Base-by-base conservation (phyloP, 2,329 filamentous ascomycete genomes). In the Stylonectria norvegica region DNA sequence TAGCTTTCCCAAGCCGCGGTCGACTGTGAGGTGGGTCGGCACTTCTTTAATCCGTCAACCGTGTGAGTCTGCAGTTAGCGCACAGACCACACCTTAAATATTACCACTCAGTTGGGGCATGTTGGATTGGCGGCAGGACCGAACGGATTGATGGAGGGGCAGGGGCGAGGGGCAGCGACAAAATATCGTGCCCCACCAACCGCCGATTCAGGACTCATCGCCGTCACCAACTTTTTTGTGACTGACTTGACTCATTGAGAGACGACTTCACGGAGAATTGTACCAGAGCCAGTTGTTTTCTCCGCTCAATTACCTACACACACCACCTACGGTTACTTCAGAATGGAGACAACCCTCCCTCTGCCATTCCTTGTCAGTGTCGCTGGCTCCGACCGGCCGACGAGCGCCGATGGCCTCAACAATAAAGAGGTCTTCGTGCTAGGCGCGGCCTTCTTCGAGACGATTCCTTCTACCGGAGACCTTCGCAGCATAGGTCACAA, bases 331-430 rank as follows among this genome's bases (percentile, higher is more conserved):
- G 15, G 15, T 32, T 32, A 28, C 17, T 15, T 44, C 59, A 59
- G 45, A 47, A 84, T 84, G 80, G 81, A 84, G 63, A 79, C 79
- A 20, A 80, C 75, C 44, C 69, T 83, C 16, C 78, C 80, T 8
- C 66, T 84, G 37, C 81, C 80, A 17, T 83, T 84, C 57, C 67
- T 84, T 44, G 68, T 81, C 62, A 72, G 73, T 56, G 72, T 83
- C 45, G 68, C 73, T 48, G 67, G 76, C 35, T 70, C 72, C 2
- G 69, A 71, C 18, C 69, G 67, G 30, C 64, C 77, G 48, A 63
- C 66, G 40, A 67, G 72, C 28, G 63, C 65, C 35, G 69, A 75
- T 39, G 79, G 79, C 41, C 68, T 84, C 44, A 76, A 61, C 22
- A 68, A 66, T 43, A 72, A 75, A 37, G 77, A 84, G 59, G 66